Evolutionary conservation across 768 basidiomycete species (phyloP), one percentile per base, ranked within the genome.

Genomic region (Tulasnella sp.): DNA sequence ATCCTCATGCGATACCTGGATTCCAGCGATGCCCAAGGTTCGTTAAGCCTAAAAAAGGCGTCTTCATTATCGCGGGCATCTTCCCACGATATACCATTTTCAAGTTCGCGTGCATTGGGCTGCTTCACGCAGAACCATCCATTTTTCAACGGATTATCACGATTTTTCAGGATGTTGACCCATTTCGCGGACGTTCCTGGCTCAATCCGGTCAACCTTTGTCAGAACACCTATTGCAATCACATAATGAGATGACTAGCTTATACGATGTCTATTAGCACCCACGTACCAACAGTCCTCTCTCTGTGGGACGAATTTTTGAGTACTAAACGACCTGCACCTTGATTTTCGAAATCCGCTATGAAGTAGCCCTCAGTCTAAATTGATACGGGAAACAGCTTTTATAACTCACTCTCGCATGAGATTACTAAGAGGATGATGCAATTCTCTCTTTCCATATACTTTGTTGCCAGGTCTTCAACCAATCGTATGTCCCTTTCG

Each of bases 341-440:
- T 61, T 87, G 83, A 37, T 83, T 88, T 57, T 86, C 81, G 20
- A 82, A 83, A 56, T 88, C 83, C 46, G 82, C 85, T 87, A 25
- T 10, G 48, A 12, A 13, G 19, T 7, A 7, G 20, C 16, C 7
- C 16, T 12, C 43, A 45, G 16, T 8, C 27, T 22, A 24, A 29
- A 16, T 7, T 22, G 16, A 22, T 45, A 45, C 16, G n/a, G 12
- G 8, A 45, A 29, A 32, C 28, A 31, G n/a, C n/a, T n/a, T n/a
- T n/a, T 40, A 13, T n/a, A 6, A 42, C 39, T n/a, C 31, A 55
- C 54, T 55, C 37, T 55, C 54, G 32, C 54, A 55, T 3, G 54
- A 29, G 15, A 55, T 31, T 2, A 48, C 51, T 7, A 55, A 33
- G 13, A 55, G 20, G 4, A 55, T 34, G 6, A 55, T 53, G 27